Evolutionary conservation across 441 rosid species (phyloP), one percentile per base, ranked within the genome.

Genomic region (Hura crepitans): DNA sequence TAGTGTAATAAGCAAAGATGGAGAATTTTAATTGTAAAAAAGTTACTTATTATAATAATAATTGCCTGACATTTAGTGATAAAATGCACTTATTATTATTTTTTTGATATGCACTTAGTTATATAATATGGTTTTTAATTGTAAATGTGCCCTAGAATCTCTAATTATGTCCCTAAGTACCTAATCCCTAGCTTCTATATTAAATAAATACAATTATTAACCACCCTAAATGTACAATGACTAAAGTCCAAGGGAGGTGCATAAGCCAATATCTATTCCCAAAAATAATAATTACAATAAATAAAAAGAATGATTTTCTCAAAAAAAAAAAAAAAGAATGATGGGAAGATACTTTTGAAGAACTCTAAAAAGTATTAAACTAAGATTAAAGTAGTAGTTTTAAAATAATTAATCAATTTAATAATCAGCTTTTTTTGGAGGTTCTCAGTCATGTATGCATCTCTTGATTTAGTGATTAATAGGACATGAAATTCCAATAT

Each of bases 61-160:
- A 49, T 62, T 50, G 37, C n/a, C n/a, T 47, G 33, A 70, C 49
- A 59, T 59, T 47, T 50, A 59, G 73, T 59, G 58, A 65, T 59
- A 10, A 20, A 57, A n/a, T n/a, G n/a, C n/a, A n/a, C n/a, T n/a
- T n/a, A n/a, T n/a, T n/a, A n/a, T n/a, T n/a, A n/a, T n/a, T n/a
- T n/a, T n/a, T n/a, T n/a, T n/a, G n/a, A n/a, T n/a, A 20, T 46
- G 25, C 59, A 31, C 46, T n/a, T 27, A 6, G 12, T 46, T 62
- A 11, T 49, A 49, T 31, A 18, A 3, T 13, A 23, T 59, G 9
- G 2, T 49, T 60, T 35, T 13, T 43, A 42, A 10, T 25, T 69
- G 13, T 39, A 11, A 17, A 20, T 51, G 67, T 61, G 67, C 43
- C 37, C 12, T 50, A 39, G 67, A 70, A 70, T 51, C 73, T 37